Percentiles rank a stretch among this genome's conserved stretches.
phyloP scores from a whole-genome alignment of 305 asterid species.

The Rubia balearica region DNA sequence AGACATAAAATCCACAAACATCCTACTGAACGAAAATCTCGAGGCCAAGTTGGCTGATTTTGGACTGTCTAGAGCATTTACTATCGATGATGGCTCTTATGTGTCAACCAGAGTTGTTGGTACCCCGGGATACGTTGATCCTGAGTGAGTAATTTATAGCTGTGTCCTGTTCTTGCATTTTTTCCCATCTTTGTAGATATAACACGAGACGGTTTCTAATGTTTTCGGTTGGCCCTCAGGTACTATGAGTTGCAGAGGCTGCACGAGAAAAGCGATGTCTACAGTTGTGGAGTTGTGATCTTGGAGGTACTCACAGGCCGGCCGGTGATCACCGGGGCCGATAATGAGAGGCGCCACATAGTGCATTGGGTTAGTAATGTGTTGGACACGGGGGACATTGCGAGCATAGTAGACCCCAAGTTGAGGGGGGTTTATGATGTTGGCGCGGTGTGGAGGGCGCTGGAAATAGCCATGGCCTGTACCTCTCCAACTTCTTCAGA shows the following conservation, averaged over 20 bases:
- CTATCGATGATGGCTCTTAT: slow-evolving; percentile 18
- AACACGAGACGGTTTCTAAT: too few relatives aligned
- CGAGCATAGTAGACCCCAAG: slow-evolving; percentile 21
- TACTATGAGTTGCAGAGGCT: slow-evolving; percentile 14
- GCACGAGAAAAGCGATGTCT: slow-evolving; percentile 22
- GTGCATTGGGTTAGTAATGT: slow-evolving; percentile 16
- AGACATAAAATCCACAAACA: slow-evolving; percentile 30
- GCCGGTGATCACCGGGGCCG: slow-evolving; percentile 9
- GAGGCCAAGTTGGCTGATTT: slow-evolving; percentile 32
- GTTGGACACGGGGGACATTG: slow-evolving; percentile 21
- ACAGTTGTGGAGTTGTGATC: slow-evolving; percentile 22
- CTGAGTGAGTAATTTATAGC: slow-evolving; percentile 19
- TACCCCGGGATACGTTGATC: slow-evolving; percentile 31
- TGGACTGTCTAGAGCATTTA: slow-evolving; percentile 27
- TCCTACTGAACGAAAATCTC: slow-evolving; percentile 20
- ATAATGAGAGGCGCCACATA: slow-evolving; percentile 15
- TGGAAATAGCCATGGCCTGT: slow-evolving; percentile 26
- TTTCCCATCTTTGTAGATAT: too few relatives aligned
- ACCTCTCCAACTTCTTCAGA: slow-evolving; percentile 17
- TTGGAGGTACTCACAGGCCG: slow-evolving; percentile 25
- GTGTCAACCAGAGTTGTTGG: slow-evolving; percentile 22
- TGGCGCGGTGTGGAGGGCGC: slow-evolving; percentile 14
- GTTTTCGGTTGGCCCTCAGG: slow-evolving; percentile 10
- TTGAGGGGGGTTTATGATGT: slow-evolving; percentile 14
- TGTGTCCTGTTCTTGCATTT: background rate